phyloP scores from a whole-genome alignment of 768 basidiomycete genomes.

The Tricholoma sp. region DNA sequence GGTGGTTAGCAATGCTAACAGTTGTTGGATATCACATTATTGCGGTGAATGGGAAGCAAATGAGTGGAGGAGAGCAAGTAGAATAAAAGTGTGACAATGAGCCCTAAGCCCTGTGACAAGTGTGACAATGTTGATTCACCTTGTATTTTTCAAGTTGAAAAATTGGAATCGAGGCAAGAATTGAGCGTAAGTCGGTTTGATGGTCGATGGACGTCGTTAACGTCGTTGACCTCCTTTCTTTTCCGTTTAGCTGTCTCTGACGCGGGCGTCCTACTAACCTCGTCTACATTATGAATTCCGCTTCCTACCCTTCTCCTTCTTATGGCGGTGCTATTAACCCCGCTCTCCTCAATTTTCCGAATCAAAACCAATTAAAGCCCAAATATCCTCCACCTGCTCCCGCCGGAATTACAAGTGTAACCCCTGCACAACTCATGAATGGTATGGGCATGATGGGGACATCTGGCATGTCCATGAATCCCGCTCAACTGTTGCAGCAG shows the following conservation, averaged over 20 bases:
- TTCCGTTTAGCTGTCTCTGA: too few species aligned
- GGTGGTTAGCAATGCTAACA: slow-evolving; percentile 79
- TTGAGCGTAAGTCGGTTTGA: too few species aligned
- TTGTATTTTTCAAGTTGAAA: background rate
- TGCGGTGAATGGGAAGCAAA: slow-evolving; percentile 66
- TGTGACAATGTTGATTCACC: slow-evolving; percentile 4
- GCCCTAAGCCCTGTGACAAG: slow-evolving; percentile 1
- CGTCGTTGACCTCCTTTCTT: background rate
- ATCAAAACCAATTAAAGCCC: background rate
- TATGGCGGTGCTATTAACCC: slow-evolving; percentile 6
- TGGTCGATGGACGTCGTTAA: too few species aligned
- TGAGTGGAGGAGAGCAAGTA: slow-evolving; percentile 20
- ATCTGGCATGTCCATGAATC: slow-evolving; percentile 1
- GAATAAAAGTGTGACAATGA: slow-evolving; percentile 5
- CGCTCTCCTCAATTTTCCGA: slow-evolving; percentile 9
- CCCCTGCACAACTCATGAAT: slow-evolving; percentile 11
- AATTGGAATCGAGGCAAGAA: background rate
- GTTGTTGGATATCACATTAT: slow-evolving; percentile 90
- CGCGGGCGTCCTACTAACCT: too few species aligned
- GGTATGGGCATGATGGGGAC: slow-evolving; percentile 5
- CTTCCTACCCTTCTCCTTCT: background rate
- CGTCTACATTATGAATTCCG: background rate
- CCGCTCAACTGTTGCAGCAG: slow-evolving; percentile 10
- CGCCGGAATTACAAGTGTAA: background rate
- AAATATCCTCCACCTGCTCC: background rate